Evolutionary conservation across 306 rosid genomes (phyloP).

Genomic region (Sicyos edulis): DNA sequence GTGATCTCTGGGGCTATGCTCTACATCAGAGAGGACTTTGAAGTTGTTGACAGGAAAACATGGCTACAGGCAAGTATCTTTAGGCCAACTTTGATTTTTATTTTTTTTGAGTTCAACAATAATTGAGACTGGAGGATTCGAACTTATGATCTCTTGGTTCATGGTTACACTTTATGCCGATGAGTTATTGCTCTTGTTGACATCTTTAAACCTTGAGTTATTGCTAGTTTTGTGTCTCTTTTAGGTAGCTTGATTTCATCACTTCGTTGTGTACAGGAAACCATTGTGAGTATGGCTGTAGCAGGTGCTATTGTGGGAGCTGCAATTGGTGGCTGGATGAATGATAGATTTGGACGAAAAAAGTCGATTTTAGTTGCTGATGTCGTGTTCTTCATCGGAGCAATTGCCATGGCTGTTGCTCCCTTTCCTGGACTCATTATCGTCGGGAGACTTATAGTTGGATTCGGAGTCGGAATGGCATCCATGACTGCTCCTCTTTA

Average conservation of each 20-base stretch:
- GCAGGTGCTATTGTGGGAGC: slow-evolving; percentile 94
- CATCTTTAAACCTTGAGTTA: background rate
- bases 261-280: slow-evolving; percentile 41
- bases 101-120: too few relatives aligned
- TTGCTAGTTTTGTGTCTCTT: background rate
- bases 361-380: slow-evolving; percentile 57
- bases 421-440: slow-evolving; percentile 65
- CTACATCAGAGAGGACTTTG: slow-evolving; percentile 67
- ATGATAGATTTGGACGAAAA: slow-evolving; percentile 63
- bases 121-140: too few relatives aligned
- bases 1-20: slow-evolving; percentile 90
- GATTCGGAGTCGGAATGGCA: slow-evolving; percentile 88
- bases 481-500: slow-evolving; percentile 87
- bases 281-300: slow-evolving; percentile 81
- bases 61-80: slow-evolving; percentile 52
- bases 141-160: too few relatives aligned
- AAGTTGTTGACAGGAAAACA: slow-evolving; percentile 53
- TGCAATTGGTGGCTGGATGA: slow-evolving; percentile 81
- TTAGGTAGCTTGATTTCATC: background rate
- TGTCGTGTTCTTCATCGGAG: slow-evolving; percentile 51
- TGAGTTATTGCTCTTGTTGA: too few relatives aligned
- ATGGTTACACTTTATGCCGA: too few relatives aligned
- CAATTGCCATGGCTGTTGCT: slow-evolving; percentile 64
- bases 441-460: slow-evolving; percentile 62
- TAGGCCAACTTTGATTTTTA: background rate